These are phyloP conservation scores for Neurospora sp. DNA, from an alignment of 495 filamentous ascomycete genomes.

Conservation along the genomic window DNA sequence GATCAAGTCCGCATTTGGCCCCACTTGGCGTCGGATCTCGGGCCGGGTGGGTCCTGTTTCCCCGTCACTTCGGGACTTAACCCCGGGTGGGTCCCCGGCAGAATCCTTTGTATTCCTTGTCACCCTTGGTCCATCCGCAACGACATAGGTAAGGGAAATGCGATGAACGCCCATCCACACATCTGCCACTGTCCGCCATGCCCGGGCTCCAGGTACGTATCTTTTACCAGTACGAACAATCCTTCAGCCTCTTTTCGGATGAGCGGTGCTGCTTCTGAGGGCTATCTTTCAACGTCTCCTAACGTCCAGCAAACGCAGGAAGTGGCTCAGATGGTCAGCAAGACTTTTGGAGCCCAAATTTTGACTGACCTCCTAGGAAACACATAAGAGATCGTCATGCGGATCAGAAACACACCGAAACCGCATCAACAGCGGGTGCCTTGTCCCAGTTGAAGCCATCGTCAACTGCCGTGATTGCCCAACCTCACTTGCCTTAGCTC, in stretches of 20 bases:
- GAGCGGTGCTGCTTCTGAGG: not conserved
- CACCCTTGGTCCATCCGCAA: not conserved
- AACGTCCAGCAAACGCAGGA: not conserved
- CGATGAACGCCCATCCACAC: not conserved
- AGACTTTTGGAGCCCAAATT: not conserved
- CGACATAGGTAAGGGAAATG: not conserved
- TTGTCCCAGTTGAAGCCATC: not conserved
- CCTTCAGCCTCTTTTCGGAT: not conserved
- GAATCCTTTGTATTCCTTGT: not conserved
- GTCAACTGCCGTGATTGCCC: not conserved
- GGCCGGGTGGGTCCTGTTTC: not conserved
- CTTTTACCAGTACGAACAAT: not conserved
- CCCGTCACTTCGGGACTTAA: not conserved
- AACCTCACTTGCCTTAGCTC: not conserved
- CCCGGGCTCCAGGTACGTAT: not conserved
- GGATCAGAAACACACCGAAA: not conserved
- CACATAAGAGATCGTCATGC: not conserved
- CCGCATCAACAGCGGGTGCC: not conserved
- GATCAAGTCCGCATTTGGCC: not conserved
- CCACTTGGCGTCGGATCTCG: not conserved
- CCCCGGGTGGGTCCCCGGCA: not conserved
- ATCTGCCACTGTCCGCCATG: not conserved
- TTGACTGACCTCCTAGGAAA: not conserved
- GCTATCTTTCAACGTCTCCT: not conserved
- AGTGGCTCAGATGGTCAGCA: not conserved